A percentile compares a stretch with the other conserved stretches of the same genome.
phyloP scores from a whole-genome alignment of 805 yeast genomes.

The Saccharomycopsis schoenii region DNA sequence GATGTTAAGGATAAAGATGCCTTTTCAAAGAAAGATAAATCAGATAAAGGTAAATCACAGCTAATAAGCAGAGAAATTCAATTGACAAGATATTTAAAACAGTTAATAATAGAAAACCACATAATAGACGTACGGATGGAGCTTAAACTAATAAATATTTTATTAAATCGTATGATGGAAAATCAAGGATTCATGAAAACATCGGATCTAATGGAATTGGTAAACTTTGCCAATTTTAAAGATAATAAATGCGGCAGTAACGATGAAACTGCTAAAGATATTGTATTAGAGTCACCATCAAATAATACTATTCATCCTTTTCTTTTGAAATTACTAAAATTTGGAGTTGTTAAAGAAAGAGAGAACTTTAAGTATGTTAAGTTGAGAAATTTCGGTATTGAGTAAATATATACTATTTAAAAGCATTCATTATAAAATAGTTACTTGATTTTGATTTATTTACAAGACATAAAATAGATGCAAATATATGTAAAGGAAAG shows the following conservation, averaged over 20 bases:
- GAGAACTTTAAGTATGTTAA: slow-evolving; percentile 5
- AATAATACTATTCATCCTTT: slow-evolving; percentile 15
- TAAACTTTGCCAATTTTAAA: slow-evolving; percentile 12
- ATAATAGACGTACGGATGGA: background rate
- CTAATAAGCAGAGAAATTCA: background rate
- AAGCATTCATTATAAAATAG: background rate
- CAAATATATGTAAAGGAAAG: background rate
- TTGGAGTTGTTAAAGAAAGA: slow-evolving; percentile 5
- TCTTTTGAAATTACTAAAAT: slow-evolving; percentile 8
- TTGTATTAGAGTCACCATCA: background rate
- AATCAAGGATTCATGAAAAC: slow-evolving; percentile 9
- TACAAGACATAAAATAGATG: background rate
- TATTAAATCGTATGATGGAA: slow-evolving; percentile 15
- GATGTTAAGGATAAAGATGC: background rate
- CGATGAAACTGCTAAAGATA: slow-evolving; percentile 16
- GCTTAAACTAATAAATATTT: slow-evolving; percentile 2
- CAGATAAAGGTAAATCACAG: background rate
- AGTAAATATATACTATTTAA: background rate
- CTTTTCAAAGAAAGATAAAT: background rate
- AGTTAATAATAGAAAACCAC: background rate
- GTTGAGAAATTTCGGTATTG: slow-evolving; percentile 11
- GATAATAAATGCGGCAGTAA: slow-evolving; percentile 22
- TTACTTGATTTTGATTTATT: background rate
- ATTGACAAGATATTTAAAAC: background rate
- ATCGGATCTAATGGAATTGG: slow-evolving; percentile 15